A percentile compares a stretch with the other conserved stretches of the same genome.
These are phyloP conservation scores for Pseudozyma sp. DNA, from an alignment of 1,284 basidiomycete genomes.

Conservation along the genomic window DNA sequence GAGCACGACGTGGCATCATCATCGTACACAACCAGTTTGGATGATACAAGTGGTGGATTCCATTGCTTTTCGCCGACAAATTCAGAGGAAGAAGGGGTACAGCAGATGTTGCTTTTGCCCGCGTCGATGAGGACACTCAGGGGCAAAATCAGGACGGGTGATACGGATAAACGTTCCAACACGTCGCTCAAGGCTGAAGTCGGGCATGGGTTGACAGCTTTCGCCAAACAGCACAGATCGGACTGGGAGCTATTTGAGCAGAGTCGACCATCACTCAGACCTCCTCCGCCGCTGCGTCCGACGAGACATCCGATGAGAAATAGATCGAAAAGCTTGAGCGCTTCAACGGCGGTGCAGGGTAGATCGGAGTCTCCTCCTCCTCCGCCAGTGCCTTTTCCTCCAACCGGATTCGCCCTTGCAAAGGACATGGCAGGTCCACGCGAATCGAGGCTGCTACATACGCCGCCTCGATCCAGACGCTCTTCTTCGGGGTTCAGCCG, in stretches of 20 bases:
- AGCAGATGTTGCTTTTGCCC: conserved; percentile 28
- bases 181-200: conserved; percentile 21
- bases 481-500: conserved; percentile 5
- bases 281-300: conserved; percentile 30
- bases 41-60: background rate
- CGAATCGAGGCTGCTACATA: conserved; percentile 11
- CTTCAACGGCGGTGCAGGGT: background rate
- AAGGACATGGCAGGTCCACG: conserved; percentile 1
- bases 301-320: conserved; percentile 23
- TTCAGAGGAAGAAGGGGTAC: background rate
- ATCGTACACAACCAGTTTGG: too few relatives aligned
- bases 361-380: background rate
- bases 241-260: conserved; percentile 15
- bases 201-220: conserved; percentile 12
- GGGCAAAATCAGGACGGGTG: conserved; percentile 5
- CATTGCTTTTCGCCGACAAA: background rate
- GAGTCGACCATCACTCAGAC: conserved; percentile 7
- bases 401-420: background rate
- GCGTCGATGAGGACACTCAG: conserved; percentile 30
- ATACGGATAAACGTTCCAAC: conserved; percentile 15
- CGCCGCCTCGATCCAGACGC: conserved; percentile 21
- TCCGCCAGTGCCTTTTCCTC: conserved; percentile 21
- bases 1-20: background rate
- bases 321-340: conserved; percentile 32
- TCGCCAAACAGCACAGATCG: background rate